phyloP scores from a whole-genome alignment of 2,329 filamentous ascomycete species.

The Trematosphaeria pertusa region DNA sequence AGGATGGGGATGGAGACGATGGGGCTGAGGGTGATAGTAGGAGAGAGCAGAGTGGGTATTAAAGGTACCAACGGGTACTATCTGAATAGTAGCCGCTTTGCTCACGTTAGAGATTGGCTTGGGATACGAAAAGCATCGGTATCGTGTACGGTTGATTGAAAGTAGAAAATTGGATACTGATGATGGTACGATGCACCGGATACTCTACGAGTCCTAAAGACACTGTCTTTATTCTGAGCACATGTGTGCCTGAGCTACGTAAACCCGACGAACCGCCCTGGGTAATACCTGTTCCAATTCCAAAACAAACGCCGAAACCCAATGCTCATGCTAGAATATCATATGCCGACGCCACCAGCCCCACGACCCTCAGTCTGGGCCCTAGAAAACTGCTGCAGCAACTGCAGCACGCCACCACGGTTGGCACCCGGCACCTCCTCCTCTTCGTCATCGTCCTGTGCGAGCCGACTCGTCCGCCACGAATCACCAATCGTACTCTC shows the following conservation, averaged over 20 bases:
- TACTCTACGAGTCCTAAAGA: too few relatives aligned
- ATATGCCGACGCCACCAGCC: constrained; percentile 43
- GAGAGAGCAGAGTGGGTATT: constrained; percentile 52
- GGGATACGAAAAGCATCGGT: too few relatives aligned
- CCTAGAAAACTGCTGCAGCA: constrained; percentile 72
- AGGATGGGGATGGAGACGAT: constrained; percentile 35
- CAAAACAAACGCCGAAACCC: not conserved
- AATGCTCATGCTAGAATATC: constrained; percentile 1
- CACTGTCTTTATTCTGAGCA: too few relatives aligned
- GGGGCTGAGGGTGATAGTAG: constrained; percentile 35
- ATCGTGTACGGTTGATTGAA: too few relatives aligned
- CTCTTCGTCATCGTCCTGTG: constrained; percentile 56
- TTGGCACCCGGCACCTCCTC: constrained; percentile 52
- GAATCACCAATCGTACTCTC: constrained; percentile 69
- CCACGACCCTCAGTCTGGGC: constrained; percentile 61
- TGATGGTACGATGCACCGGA: too few relatives aligned
- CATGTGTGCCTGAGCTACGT: too few relatives aligned
- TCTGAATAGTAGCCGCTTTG: too few relatives aligned
- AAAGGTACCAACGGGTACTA: too few relatives aligned
- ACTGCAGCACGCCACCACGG: constrained; percentile 66
- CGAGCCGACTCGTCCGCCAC: constrained; percentile 56
- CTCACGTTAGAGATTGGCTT: too few relatives aligned
- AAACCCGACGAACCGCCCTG: too few relatives aligned
- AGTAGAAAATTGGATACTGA: too few relatives aligned
- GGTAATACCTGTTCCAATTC: not conserved